Evolutionary conservation across 768 basidiomycete genomes (phyloP).

Genomic region (Trametes punicea): DNA sequence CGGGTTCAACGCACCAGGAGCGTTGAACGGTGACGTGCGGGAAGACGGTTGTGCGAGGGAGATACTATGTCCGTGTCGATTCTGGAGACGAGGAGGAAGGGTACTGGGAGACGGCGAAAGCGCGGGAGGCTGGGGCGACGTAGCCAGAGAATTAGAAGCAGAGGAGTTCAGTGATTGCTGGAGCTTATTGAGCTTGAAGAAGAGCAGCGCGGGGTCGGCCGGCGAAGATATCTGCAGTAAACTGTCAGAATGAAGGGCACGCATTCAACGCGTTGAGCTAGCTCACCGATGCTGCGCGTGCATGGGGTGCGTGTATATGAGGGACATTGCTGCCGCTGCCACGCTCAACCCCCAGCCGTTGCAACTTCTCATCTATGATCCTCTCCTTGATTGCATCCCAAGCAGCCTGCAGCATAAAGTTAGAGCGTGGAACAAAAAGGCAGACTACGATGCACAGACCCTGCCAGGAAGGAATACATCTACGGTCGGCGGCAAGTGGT

Average conservation of each 20-base stretch:
- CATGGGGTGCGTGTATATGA: slow-evolving; percentile 71
- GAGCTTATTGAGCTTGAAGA: slow-evolving; percentile 81
- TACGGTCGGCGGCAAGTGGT: slow-evolving; percentile 57
- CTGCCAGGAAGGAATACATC: slow-evolving; percentile 84
- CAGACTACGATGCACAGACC: slow-evolving; percentile 38
- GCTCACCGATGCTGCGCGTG: slow-evolving; percentile 80
- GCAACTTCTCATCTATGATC: slow-evolving; percentile 77
- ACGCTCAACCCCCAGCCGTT: slow-evolving; percentile 75
- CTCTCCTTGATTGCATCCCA: slow-evolving; percentile 73
- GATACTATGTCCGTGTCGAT: slow-evolving; percentile 69
- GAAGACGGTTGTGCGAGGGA: slow-evolving; percentile 63
- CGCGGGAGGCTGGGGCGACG: slow-evolving; percentile 65
- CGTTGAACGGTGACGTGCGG: slow-evolving; percentile 34
- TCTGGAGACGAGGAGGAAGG: slow-evolving; percentile 40
- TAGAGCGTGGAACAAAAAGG: slow-evolving; percentile 1
- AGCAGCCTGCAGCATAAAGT: slow-evolving; percentile 47
- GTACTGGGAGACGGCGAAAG: slow-evolving; percentile 46
- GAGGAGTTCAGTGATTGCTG: slow-evolving; percentile 64
- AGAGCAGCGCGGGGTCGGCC: slow-evolving; percentile 77
- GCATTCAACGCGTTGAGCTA: slow-evolving; percentile 25
- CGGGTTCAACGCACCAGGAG: slow-evolving; percentile 52
- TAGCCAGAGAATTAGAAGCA: slow-evolving; percentile 49
- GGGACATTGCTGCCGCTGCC: slow-evolving; percentile 49
- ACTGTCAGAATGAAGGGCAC: slow-evolving; percentile 13
- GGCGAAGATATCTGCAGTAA: slow-evolving; percentile 77